These are phyloP conservation scores for Xylaria sp. DNA, from an alignment of 2,329 filamentous ascomycete species.

Conservation along the genomic window DNA sequence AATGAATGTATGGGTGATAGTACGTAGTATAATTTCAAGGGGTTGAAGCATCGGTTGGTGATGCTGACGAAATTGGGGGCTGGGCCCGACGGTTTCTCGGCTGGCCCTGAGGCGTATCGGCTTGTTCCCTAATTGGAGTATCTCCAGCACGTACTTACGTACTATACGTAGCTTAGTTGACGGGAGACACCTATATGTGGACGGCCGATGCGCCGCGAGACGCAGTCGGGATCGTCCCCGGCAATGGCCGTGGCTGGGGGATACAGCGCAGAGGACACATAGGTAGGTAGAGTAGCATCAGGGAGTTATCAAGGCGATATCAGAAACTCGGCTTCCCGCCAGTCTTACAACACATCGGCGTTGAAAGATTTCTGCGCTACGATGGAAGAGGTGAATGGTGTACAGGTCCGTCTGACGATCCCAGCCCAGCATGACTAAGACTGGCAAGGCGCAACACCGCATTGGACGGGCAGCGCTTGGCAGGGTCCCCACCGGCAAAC, in stretches of 20 bases:
- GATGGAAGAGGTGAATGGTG: constrained; percentile 13
- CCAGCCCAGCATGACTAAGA: constrained; percentile 25
- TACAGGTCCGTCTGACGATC: constrained; percentile 18
- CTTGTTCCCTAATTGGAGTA: neutral
- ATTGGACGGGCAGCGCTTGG: neutral
- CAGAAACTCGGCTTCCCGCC: constrained; percentile 21
- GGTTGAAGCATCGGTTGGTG: constrained; percentile 11
- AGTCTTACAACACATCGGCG: constrained; percentile 28
- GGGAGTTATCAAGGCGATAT: constrained; percentile 18
- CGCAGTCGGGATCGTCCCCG: neutral
- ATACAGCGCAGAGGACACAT: too few species aligned
- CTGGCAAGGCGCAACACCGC: constrained; percentile 20
- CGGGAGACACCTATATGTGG: neutral
- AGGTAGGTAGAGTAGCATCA: neutral
- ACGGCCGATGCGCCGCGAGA: neutral
- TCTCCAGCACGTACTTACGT: neutral
- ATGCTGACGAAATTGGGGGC: constrained; percentile 19
- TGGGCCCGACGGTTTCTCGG: constrained; percentile 3
- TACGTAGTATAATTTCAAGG: constrained; percentile 15
- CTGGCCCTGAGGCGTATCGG: neutral
- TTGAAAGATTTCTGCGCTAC: constrained; percentile 9
- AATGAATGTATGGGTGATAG: too few species aligned
- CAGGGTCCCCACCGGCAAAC: neutral
- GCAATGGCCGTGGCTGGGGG: too few species aligned
- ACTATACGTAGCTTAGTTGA: neutral